phyloP scores from a whole-genome alignment of 768 basidiomycete genomes.

The button mushroom (Agaricus bisporus) region DNA sequence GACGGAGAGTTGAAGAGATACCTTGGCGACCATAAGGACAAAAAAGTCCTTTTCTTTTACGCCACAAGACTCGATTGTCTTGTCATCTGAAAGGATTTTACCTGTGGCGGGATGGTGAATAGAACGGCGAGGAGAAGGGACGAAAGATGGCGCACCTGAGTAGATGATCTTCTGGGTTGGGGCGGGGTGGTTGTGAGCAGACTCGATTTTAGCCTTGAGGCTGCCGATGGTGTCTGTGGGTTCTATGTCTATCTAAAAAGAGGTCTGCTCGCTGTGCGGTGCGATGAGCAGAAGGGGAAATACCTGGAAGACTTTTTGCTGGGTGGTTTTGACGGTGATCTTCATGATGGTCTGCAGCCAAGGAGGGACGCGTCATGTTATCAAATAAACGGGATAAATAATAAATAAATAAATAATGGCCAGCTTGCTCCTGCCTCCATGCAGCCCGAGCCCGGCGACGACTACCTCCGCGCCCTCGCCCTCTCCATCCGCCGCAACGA shows the following conservation, averaged over 20 bases:
- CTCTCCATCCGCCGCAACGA: slow-evolving; percentile 71
- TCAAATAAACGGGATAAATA: slow-evolving; percentile 1
- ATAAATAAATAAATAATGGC: slow-evolving; percentile 12
- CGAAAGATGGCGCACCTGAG: slow-evolving; percentile 48
- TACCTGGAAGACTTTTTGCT: slow-evolving; percentile 88
- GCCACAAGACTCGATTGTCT: slow-evolving; percentile 79
- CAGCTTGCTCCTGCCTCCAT: slow-evolving; percentile 17
- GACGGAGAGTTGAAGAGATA: slow-evolving; percentile 20
- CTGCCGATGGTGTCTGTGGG: slow-evolving; percentile 63
- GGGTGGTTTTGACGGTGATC: slow-evolving; percentile 92
- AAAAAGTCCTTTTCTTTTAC: slow-evolving; percentile 99
- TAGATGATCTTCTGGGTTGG: slow-evolving; percentile 91
- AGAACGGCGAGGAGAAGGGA: not conserved
- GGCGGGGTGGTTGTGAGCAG: slow-evolving; percentile 66
- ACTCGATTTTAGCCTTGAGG: slow-evolving; percentile 81
- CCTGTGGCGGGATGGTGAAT: slow-evolving; percentile 41
- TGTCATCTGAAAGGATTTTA: slow-evolving; percentile 84
- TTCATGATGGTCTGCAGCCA: slow-evolving; percentile 54
- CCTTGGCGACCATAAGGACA: slow-evolving; percentile 99
- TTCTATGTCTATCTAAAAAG: slow-evolving; percentile 68
- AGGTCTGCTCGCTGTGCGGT: not conserved
- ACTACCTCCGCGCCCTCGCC: slow-evolving; percentile 65
- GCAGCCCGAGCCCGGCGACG: slow-evolving; percentile 61
- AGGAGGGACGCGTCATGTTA: slow-evolving; percentile 12
- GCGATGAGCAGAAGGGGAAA: not conserved